Percentiles rank a stretch among this genome's conserved stretches.
Evolutionary conservation across 371 early-diverging fungal species (phyloP).

Genomic region (Mucor saturninus): DNA sequence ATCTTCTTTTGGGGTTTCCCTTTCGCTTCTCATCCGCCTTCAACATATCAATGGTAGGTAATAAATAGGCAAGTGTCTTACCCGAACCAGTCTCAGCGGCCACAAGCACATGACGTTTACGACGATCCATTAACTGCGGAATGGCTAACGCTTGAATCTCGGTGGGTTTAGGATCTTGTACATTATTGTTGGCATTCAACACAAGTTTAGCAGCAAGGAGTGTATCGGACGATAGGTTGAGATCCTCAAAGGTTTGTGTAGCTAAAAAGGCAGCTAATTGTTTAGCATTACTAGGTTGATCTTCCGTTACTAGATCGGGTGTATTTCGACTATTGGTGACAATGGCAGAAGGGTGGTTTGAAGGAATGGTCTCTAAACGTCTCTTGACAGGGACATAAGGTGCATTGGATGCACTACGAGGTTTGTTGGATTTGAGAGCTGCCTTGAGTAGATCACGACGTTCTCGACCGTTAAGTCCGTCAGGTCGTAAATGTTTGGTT

Average conservation of each 20-base stretch:
- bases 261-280: conserved; percentile 49
- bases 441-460: conserved; percentile 42
- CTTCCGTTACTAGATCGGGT: conserved; percentile 17
- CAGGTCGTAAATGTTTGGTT: conserved; percentile 54
- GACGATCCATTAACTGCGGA: conserved; percentile 68
- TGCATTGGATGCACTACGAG: conserved; percentile 23
- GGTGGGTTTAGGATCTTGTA: conserved; percentile 71
- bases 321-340: neutral
- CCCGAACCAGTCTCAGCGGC: conserved; percentile 98
- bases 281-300: conserved; percentile 28
- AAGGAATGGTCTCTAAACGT: conserved; percentile 43
- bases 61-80: conserved; percentile 97
- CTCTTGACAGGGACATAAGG: conserved; percentile 55
- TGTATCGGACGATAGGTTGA: conserved; percentile 61
- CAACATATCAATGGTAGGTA: conserved; percentile 81
- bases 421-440: conserved; percentile 30
- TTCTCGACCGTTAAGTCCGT: conserved; percentile 50
- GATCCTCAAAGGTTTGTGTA: conserved; percentile 58
- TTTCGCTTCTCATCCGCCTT: conserved; percentile 72
- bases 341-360: neutral
- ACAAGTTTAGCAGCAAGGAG: conserved; percentile 41
- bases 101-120: conserved; percentile 68
- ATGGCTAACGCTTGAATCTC: conserved; percentile 93
- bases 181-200: conserved; percentile 33
- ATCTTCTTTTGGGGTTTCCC: conserved; percentile 46